Evolutionary conservation across 768 basidiomycete species (phyloP).

Genomic region (Xerocomellus amylosporus): DNA sequence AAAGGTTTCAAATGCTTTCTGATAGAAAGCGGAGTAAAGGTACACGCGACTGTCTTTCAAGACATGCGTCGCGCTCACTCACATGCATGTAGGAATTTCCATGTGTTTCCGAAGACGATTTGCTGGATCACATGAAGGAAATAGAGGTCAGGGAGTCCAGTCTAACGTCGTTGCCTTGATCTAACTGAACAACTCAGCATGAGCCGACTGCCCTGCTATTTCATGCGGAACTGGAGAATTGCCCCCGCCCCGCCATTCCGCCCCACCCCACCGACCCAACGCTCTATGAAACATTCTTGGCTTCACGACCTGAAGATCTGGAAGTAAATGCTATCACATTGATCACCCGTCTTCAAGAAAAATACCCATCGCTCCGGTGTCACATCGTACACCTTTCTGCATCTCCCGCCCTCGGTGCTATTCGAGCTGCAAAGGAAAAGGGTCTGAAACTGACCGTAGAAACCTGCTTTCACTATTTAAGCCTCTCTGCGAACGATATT

Average conservation of each 20-base stretch:
- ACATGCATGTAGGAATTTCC: conserved; percentile 79
- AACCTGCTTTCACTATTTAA: conserved; percentile 97
- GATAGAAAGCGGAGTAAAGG: conserved; percentile 94
- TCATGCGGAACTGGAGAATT: conserved; percentile 81
- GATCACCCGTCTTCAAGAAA: conserved; percentile 61
- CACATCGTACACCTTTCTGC: conserved; percentile 98
- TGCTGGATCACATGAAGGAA: conserved; percentile 66
- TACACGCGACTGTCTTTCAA: conserved; percentile 30
- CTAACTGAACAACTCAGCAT: conserved; percentile 42
- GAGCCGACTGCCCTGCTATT: conserved; percentile 75
- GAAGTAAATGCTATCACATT: conserved; percentile 82
- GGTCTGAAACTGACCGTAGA: conserved; percentile 83
- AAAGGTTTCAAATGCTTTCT: conserved; percentile 98
- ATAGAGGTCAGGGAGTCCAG: conserved; percentile 52
- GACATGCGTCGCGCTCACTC: conserved; percentile 5
- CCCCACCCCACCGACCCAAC: conserved; percentile 41
- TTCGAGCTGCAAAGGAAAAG: conserved; percentile 63
- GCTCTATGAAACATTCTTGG: conserved; percentile 77
- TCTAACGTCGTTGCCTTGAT: conserved; percentile 1
- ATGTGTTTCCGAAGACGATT: conserved; percentile 68
- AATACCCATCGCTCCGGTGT: conserved; percentile 67
- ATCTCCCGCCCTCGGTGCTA: conserved; percentile 70
- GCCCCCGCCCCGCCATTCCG: conserved; percentile 11
- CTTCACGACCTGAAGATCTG: conserved; percentile 76
- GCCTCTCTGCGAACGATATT: conserved; percentile 68